Percentiles rank a stretch among this genome's conserved stretches.
phyloP scores from a whole-genome alignment of 805 yeast genomes.

The Teunomyces cretensis region DNA sequence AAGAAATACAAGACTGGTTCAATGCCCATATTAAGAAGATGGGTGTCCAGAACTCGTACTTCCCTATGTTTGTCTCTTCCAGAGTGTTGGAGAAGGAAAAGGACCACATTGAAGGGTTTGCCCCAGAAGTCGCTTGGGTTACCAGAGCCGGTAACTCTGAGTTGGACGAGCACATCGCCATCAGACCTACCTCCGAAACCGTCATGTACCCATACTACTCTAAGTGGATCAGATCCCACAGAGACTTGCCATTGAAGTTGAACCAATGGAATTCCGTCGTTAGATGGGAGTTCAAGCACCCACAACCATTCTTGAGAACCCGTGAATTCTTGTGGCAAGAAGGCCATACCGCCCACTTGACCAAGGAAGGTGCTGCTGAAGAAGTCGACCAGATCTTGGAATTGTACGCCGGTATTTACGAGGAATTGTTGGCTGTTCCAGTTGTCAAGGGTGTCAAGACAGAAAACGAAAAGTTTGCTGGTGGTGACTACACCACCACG shows the following conservation, averaged over 20 bases:
- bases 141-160: constrained; percentile 94
- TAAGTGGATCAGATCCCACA: constrained; percentile 97
- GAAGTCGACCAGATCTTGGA: constrained; percentile 89
- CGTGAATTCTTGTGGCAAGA: constrained; percentile 99
- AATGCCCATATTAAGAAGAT: constrained; percentile 75
- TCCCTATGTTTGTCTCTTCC: constrained; percentile 97
- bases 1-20: constrained; percentile 85
- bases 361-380: constrained; percentile 71
- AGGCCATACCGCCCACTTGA: constrained; percentile 97
- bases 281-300: constrained; percentile 99
- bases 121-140: constrained; percentile 99
- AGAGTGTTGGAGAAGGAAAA: constrained; percentile 94
- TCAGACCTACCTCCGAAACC: constrained; percentile 98
- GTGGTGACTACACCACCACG: constrained; percentile 94
- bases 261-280: constrained; percentile 99
- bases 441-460: constrained; percentile 94
- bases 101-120: constrained; percentile 98
- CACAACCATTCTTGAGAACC: constrained; percentile 98
- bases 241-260: constrained; percentile 93
- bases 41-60: constrained; percentile 93
- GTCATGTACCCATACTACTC: constrained; percentile 99
- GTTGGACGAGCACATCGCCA: constrained; percentile 96
- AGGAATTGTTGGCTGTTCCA: constrained; percentile 94
- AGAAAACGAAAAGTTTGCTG: constrained; percentile 97
- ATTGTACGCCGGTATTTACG: constrained; percentile 79